Conservation (phyloP, 1,284 basidiomycete genomes). For the Leccinum solheimii region DNA sequence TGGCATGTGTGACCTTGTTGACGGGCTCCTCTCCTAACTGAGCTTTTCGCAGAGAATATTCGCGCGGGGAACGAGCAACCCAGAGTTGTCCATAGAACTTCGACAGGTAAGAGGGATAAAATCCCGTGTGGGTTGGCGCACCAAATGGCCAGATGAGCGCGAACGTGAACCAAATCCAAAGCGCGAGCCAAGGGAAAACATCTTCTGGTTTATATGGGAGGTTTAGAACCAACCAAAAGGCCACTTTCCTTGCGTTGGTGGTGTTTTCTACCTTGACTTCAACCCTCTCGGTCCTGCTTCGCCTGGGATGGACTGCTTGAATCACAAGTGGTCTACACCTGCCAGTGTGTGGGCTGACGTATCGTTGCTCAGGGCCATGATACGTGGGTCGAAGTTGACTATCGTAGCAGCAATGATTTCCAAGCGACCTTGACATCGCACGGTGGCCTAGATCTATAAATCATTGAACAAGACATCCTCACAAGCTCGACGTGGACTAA, state of each 20-base stretch:
- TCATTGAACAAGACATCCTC: neutral
- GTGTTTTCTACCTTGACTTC: conserved; percentile 7
- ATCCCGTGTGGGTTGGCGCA: conserved; percentile 2
- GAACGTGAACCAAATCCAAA: conserved; percentile 24
- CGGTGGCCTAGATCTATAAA: neutral
- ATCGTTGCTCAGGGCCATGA: conserved; percentile 23
- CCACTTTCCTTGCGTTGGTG: conserved; percentile 15
- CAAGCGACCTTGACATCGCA: conserved; percentile 5
- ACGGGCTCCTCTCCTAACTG: conserved; percentile 8
- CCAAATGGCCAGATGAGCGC: conserved; percentile 20
- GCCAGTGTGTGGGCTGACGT: conserved; percentile 24
- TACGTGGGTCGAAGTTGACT: conserved; percentile 21
- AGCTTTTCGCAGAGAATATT: conserved; percentile 24
- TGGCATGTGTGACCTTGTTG: conserved; percentile 18
- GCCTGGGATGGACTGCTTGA: conserved; percentile 24
- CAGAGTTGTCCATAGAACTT: conserved; percentile 28
- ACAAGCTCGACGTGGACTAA: conserved; percentile 6
- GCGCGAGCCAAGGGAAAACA: conserved; percentile 15
- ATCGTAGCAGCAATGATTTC: conserved; percentile 16
- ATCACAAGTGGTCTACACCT: conserved; percentile 25
- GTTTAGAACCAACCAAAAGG: conserved; percentile 19
- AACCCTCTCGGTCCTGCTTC: neutral
- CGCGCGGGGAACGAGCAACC: conserved; percentile 26
- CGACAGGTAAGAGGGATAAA: conserved; percentile 22
- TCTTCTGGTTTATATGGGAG: neutral